Conservation (phyloP, 1,139 yeast species). For the Diutina ranongensis region DNA sequence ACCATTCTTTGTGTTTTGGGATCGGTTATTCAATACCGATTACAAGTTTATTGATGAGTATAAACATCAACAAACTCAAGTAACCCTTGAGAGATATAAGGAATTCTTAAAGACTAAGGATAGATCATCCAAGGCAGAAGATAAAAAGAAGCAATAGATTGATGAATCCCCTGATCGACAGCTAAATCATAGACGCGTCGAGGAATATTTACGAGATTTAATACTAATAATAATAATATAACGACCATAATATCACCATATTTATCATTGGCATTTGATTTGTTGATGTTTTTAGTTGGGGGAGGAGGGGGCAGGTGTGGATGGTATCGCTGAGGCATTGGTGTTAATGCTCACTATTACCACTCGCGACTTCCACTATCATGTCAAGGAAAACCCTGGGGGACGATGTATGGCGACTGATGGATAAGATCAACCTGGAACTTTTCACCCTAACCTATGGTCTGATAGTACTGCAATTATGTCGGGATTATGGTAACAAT, state of each 20-base stretch:
- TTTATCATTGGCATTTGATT: no score
- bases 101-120: conserved; percentile 41
- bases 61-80: conserved; percentile 41
- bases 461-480: conserved; percentile 84
- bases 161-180: no score
- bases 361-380: no score
- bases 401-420: conserved; percentile 3
- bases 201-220: no score
- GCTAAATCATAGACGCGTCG: no score
- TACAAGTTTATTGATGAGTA: conserved; percentile 57
- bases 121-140: conserved; percentile 7
- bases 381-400: conserved; percentile 1
- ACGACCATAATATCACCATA: no score
- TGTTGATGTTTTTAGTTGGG: no score
- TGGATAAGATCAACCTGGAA: conserved; percentile 51
- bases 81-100: conserved; percentile 51
- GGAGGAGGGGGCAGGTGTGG: no score
- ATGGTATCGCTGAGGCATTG: no score
- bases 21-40: conserved; percentile 55
- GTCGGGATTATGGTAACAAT: conserved; percentile 70
- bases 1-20: conserved; percentile 96
- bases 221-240: no score
- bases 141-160: background rate
- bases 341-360: no score
- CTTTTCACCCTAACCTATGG: conserved; percentile 90